Conservation (phyloP, 768 basidiomycete species). For the Rossbeevera mucosa region DNA sequence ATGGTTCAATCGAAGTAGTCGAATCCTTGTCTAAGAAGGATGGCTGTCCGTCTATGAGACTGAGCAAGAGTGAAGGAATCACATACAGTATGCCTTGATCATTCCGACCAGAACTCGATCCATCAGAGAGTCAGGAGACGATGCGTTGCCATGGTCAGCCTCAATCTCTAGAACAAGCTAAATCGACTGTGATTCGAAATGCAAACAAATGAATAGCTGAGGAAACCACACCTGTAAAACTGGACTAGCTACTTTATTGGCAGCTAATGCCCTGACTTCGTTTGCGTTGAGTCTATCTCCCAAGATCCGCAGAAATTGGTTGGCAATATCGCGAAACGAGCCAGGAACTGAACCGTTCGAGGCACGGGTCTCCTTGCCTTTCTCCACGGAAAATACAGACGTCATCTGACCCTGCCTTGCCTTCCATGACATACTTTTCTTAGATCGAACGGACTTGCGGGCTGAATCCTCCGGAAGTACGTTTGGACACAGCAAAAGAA, state of each 20-base stretch:
- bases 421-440: constrained; percentile 80
- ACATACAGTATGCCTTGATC: constrained; percentile 60
- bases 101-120: constrained; percentile 76
- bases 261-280: constrained; percentile 73
- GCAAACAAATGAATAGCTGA: constrained; percentile 5
- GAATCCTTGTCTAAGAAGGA: constrained; percentile 37
- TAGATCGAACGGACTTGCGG: constrained; percentile 61
- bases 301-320: constrained; percentile 47
- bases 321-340: constrained; percentile 45
- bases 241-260: constrained; percentile 73
- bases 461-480: constrained; percentile 38
- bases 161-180: constrained; percentile 85
- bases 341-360: constrained; percentile 33
- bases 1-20: constrained; percentile 41
- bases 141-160: constrained; percentile 55
- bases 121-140: constrained; percentile 67
- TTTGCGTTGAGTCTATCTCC: constrained; percentile 55
- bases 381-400: constrained; percentile 60
- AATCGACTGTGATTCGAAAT: constrained; percentile 6
- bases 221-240: constrained; percentile 54
- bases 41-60: neutral
- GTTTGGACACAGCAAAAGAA: constrained; percentile 70
- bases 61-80: neutral
- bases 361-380: constrained; percentile 34
- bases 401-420: constrained; percentile 75